Base-by-base conservation (phyloP, 225 moss, liverwort and hornwort species). In the Physcomitrellopsis africana region DNA sequence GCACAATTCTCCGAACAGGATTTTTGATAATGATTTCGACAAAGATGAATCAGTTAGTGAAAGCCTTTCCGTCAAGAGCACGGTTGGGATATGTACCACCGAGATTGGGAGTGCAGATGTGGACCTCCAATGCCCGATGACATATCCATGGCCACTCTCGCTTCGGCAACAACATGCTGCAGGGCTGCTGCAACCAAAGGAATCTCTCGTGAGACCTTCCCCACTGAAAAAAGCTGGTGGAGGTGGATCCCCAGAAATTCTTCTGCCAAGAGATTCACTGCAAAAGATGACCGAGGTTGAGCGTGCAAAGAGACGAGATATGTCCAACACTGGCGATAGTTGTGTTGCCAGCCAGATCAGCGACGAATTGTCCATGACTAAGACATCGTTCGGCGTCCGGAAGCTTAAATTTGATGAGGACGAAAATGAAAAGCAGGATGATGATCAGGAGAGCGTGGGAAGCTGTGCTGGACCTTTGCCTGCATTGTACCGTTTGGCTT, bases 91-190 rank as follows among this genome's bases (percentile, higher is more conserved):
- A 22, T 79, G 81, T 63, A 79, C 85, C 18, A 85, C 81, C 45
- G 81, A 85, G 58, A 72, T 81, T 7, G 85, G 75, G 18, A 85
- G 76, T 58, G 72, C 61, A 12, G 79, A 76, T 45, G 17, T 76
- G 72, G 54, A 70, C 46, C 56, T 71, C 14, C 62, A 44, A 5
- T 72, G 68, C 63, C 81, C 79, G 22, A 68, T 72, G 67, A 76
- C 76, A 9, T 76, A 85, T 58, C 85, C 68, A 15, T 85, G 85
- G 85, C 85, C 85, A 16, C 81, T 85, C 23, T 85, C 85, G 4
- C 81, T 85, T 2, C 60, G 85, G 41, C 85, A 85, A 73, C 85
- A 85, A 22, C 85, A 85, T 48, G 81, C 81, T n/a, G 81, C 85
- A 53, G 85, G 85, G 18, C 27, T 85, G 47, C 69, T 85, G 59